Base-by-base conservation (phyloP, 164 flowering plant genomes). In the Liquidambar formosana region DNA sequence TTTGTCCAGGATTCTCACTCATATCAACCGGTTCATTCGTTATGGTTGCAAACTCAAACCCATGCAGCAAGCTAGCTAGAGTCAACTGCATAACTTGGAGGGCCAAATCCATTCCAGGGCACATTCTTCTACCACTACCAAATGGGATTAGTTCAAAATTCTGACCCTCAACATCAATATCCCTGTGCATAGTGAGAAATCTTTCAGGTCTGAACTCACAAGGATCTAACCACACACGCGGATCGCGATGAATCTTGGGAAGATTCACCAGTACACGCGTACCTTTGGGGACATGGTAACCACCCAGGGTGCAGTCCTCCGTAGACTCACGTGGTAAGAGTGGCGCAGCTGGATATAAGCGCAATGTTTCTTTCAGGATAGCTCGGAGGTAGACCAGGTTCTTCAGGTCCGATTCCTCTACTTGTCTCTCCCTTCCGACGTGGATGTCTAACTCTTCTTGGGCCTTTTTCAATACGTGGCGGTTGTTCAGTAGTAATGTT, bases 401-500 rank as follows among this genome's bases (percentile, higher is more conserved):
- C 0, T 25, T 52, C 0, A 77, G 18, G 67, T 80, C 80, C 2
- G 78, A 68, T 62, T 70, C 78, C 3, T 64, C 64, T 9, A 78
- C 80, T 22, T 54, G 61, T 27, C 85, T 70, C 0, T 73, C 70
- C 41, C n/a, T 81, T 1, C 81, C 87, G 1, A 84, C 77, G 13
- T 76, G 65, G 13, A 1, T 2, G 33, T 78, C 81, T 16, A 82
- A 16, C 44, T 80, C 85, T 33, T 71, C 68, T 62, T 78, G 79
- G 4, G 73, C 83, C 48, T 69, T 74, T 9, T 67, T 64, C 41
- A 76, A 22, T 0, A 45, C 58, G 1, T 48, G 19, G 1, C 44
- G 75, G 16, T 84, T 68, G 66, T 84, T 80, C 0, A 79, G 70
- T 9, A 84, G 59, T 14, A 77, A 46, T 1, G 78, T 56, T 8